Evolutionary conservation across 768 basidiomycete genomes (phyloP), one percentile per base, ranked within the genome.

Genomic region (Lentinula aciculospora): DNA sequence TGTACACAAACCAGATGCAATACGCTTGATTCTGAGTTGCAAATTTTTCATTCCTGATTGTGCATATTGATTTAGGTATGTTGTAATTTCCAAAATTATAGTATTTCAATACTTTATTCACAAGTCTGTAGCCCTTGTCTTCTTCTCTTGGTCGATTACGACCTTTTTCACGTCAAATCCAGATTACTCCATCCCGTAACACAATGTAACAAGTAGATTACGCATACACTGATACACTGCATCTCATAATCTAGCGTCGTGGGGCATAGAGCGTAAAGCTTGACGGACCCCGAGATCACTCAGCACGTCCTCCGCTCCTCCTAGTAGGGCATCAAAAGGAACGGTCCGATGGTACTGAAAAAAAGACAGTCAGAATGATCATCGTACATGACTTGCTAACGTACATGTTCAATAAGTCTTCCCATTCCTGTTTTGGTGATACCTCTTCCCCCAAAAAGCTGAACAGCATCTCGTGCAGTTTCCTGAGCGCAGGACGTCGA

Each of bases 361-460:
- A 40, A 27, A 36, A 31, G 36, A 29, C 51, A 21, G 45, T 36
- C 47, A 45, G 10, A 23, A n/a, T 34, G 31, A 32, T 15, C 21
- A 7, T 32, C 36, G n/a, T 9, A 17, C n/a, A 34, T 8, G 45
- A 36, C 3, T 15, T 15, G 46, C 4, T 5, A 7, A 72, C 79
- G 64, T 58, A 74, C 73, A 64, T 89, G 86, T 71, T 92, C 90
- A 59, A 90, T 83, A 61, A 77, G 76, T 49, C 77, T 75, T 40
- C 91, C 92, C 79, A 82, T 80, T 58, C 79, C 76, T 75, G 58
- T 86, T 70, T 82, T 81, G 12, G 94, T 95, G 59, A 95, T 82
- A 46, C 89, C 93, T 63, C 94, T 83, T 21, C 93, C 93, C 61
- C 92, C 92, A 66, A 93, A 94, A 62, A 94, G 85, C 77, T 78